Base-by-base conservation (phyloP, 306 rosid genomes). In the Begonia fuchsioides region DNA sequence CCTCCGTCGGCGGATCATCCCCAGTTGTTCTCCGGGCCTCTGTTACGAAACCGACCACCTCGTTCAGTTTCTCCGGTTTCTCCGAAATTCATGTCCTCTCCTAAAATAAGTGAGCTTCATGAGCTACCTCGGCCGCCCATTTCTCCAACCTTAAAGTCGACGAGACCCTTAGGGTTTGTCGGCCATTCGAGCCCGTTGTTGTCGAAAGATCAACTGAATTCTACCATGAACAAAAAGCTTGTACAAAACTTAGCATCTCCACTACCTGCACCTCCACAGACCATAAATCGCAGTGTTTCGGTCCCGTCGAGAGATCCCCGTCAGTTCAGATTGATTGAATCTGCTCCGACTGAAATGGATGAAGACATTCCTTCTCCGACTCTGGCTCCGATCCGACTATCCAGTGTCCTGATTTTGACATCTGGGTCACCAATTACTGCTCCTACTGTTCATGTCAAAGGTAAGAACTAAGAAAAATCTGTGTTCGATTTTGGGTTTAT, bases 81-180 rank as follows among this genome's bases (percentile, higher is more conserved):
- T 15, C 95, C 95, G 45, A 77, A 90, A 44, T 65, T 79, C 54
- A 19, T 56, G 54, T 81, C 98, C 52, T 73, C 98, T 0, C 96
- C 96, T 47, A 82, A 75, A 66, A 92, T 92, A 59, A 85, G 92
- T 32, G 98, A 92, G 79, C 96, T 92, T 71, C 96, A 92, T 52
- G 98, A 85, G 68, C 94, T 92, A 65, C 98, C 98, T 1, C 71
- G 87, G 72, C 98, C 98, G 58, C 98, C 96, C 18, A 53, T 59
- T 55, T 61, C 68, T 68, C 73, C 68, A 58, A 55, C 68, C 12
- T 60, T 75, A 47, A 80, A 59, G 66, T 73, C 80, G 26, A 39
- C 94, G 32, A 81, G 78, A 71, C 62, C 73, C 48, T 38, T 50
- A 19, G 82, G 74, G 56, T 65, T 82, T 50, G 59, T 66, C 52